A percentile compares a stretch with the other conserved stretches of the same genome.
phyloP scores from a whole-genome alignment of 2,329 filamentous ascomycete species.

The Xylaria sp. region DNA sequence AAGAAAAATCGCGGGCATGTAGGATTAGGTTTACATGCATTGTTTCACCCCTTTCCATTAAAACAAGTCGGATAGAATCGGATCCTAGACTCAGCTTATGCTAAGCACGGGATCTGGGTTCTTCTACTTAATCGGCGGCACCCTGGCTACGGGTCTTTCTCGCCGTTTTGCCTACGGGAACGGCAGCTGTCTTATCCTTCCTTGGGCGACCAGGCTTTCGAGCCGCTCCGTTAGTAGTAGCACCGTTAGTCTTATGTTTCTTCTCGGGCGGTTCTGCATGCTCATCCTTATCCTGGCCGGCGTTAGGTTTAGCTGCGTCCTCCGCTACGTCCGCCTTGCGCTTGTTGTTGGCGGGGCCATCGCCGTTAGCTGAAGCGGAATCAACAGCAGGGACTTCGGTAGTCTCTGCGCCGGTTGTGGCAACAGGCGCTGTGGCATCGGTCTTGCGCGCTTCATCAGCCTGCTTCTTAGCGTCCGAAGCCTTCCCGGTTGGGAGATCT shows the following conservation, averaged over 20 bases:
- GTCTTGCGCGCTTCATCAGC: conserved; percentile 39
- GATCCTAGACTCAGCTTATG: not conserved
- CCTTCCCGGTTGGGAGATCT: conserved; percentile 40
- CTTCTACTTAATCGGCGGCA: conserved; percentile 25
- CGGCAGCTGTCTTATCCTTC: conserved; percentile 50
- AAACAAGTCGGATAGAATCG: not conserved
- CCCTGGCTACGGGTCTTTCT: conserved; percentile 56
- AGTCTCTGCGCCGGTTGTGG: conserved; percentile 20
- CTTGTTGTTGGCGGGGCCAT: conserved; percentile 42
- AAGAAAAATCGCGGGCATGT: not conserved
- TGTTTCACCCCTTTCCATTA: conserved; percentile 9
- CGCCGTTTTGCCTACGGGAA: conserved; percentile 51
- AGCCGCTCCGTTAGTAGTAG: conserved; percentile 42
- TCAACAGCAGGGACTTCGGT: conserved; percentile 29
- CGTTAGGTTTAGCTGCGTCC: conserved; percentile 34
- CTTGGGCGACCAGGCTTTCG: conserved; percentile 52
- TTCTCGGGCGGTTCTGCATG: conserved; percentile 51
- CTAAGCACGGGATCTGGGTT: not conserved
- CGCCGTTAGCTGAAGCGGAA: conserved; percentile 27
- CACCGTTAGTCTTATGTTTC: conserved; percentile 56
- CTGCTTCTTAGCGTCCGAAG: conserved; percentile 38
- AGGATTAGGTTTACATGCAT: not conserved
- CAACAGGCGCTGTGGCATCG: conserved; percentile 25
- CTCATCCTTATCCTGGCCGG: conserved; percentile 26
- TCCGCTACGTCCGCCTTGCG: conserved; percentile 43